phyloP scores from a whole-genome alignment of 202 grass and related monocot species.

The Schoenoplectus tabernaemontani region DNA sequence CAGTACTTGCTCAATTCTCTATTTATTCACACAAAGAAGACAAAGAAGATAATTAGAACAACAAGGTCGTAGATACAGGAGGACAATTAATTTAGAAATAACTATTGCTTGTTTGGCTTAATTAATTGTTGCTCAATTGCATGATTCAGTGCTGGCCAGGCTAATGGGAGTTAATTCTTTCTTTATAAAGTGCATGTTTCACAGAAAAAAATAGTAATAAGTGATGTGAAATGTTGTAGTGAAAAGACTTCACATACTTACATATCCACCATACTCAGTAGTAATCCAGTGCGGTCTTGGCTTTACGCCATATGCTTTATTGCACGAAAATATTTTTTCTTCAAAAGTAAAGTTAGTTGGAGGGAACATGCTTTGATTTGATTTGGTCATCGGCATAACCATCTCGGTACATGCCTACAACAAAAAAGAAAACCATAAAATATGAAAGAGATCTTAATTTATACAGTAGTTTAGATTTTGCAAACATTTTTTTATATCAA shows the following conservation, averaged over 20 bases:
- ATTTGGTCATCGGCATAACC: constrained; percentile 73
- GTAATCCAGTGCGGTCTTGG: constrained; percentile 86
- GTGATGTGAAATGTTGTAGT: neutral
- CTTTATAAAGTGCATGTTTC: neutral
- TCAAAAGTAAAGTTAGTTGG: constrained; percentile 45
- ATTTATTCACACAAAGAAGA: neutral
- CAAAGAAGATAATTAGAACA: neutral
- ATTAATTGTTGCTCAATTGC: neutral
- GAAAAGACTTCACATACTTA: constrained; percentile 42
- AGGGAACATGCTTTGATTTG: constrained; percentile 88
- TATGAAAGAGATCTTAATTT: neutral
- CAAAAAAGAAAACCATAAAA: neutral
- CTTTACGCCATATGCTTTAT: constrained; percentile 37
- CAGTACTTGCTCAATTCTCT: constrained; percentile 78
- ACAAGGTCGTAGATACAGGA: neutral
- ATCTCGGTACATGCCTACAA: constrained; percentile 89
- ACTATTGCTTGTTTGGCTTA: neutral
- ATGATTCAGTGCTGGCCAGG: neutral
- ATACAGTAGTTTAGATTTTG: neutral
- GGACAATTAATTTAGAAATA: neutral
- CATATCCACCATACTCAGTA: constrained; percentile 75
- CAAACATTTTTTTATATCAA: neutral
- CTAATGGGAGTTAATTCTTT: neutral
- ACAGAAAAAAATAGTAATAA: neutral
- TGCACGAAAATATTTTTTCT: constrained; percentile 31